Evolutionary conservation across 1,139 yeast genomes (phyloP).

Genomic region (Suhomyces kunorum): DNA sequence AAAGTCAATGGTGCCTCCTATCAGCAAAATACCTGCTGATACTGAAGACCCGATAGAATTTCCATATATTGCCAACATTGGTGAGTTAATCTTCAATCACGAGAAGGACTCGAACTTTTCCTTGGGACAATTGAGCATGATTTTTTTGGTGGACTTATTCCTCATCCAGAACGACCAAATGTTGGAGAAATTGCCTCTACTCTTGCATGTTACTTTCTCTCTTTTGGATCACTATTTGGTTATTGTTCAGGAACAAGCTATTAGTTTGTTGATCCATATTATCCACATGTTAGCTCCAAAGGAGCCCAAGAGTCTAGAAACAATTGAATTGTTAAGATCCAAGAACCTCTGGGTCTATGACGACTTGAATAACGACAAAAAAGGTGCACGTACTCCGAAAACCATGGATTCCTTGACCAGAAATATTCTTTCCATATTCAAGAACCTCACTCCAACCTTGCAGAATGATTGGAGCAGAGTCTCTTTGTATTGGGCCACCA

Average conservation of each 20-base stretch:
- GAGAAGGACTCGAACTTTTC: conserved; percentile 82
- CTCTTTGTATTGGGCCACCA: conserved; percentile 92
- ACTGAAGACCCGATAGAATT: conserved; percentile 10
- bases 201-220: conserved; percentile 79
- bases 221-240: conserved; percentile 84
- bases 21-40: conserved; percentile 21
- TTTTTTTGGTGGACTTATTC: conserved; percentile 78
- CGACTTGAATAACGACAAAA: conserved; percentile 73
- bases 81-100: conserved; percentile 54
- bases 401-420: conserved; percentile 81
- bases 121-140: conserved; percentile 81
- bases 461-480: conserved; percentile 83
- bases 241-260: conserved; percentile 82
- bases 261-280: conserved; percentile 70
- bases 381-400: conserved; percentile 84
- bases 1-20: conserved; percentile 81
- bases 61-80: conserved; percentile 77
- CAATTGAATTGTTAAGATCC: conserved; percentile 55
- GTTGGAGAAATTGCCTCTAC: conserved; percentile 61
- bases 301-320: conserved; percentile 54
- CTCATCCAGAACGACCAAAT: conserved; percentile 61
- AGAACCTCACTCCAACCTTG: conserved; percentile 49
- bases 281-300: conserved; percentile 63
- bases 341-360: conserved; percentile 81
- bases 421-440: conserved; percentile 60